Evolutionary conservation across 441 rosid species (phyloP).

Genomic region (Capsella rubella): DNA sequence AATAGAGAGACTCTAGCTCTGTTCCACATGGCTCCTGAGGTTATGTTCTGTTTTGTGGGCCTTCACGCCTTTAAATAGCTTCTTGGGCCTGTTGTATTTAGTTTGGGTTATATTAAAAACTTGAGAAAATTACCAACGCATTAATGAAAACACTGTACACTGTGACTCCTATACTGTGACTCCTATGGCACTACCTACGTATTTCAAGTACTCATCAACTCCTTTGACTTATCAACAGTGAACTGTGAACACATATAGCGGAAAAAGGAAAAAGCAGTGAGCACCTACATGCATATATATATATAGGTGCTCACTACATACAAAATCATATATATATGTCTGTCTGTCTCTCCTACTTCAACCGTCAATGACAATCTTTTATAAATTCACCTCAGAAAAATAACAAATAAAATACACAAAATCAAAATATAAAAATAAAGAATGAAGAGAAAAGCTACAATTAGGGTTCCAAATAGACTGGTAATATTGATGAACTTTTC

Average conservation of each 20-base stretch:
- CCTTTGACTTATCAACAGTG: conserved; percentile 27
- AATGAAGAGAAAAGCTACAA: conserved; percentile 11
- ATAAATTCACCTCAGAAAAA: not conserved
- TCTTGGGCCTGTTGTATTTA: not conserved
- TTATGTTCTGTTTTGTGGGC: not conserved
- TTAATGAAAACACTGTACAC: conserved; percentile 8
- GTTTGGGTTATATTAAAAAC: not conserved
- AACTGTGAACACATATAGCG: conserved; percentile 17
- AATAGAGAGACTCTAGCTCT: conserved; percentile 58
- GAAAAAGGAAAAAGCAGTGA: too few relatives aligned
- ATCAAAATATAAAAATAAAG: conserved; percentile 13
- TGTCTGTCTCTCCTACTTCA: conserved; percentile 4
- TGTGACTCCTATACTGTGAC: not conserved
- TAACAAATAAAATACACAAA: conserved; percentile 14
- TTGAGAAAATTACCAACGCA: not conserved
- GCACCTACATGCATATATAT: too few relatives aligned
- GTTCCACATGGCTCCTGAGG: conserved; percentile 45
- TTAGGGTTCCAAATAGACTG: conserved; percentile 52
- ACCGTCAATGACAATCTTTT: conserved; percentile 24
- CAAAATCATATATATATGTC: not conserved
- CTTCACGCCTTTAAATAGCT: not conserved
- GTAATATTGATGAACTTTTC: conserved; percentile 59
- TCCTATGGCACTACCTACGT: too few relatives aligned
- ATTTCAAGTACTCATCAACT: conserved; percentile 18
- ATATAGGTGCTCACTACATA: too few relatives aligned